phyloP scores from a whole-genome alignment of 2,329 filamentous ascomycete species.

The Zasmidium angulare region DNA sequence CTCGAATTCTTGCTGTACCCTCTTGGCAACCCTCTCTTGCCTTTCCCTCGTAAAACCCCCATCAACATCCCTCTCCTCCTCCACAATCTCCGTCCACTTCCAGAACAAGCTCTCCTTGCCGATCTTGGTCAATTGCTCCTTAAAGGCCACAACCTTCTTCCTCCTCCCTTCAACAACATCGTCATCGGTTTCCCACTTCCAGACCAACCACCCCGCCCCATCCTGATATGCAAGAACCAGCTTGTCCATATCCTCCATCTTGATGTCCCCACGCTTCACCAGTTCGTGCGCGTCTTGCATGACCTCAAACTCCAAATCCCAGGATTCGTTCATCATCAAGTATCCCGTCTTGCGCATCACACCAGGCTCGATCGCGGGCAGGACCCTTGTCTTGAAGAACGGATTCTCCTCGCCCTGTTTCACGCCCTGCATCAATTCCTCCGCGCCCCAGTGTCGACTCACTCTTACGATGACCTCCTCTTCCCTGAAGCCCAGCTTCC shows the following conservation, averaged over 20 bases:
- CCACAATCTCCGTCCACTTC: constrained; percentile 87
- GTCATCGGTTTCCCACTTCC: constrained; percentile 41
- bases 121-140: constrained; percentile 69
- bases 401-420: constrained; percentile 54
- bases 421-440: constrained; percentile 54
- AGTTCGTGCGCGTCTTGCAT: constrained; percentile 75
- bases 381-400: constrained; percentile 62
- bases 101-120: constrained; percentile 90
- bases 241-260: constrained; percentile 67
- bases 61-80: constrained; percentile 77
- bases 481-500: constrained; percentile 71
- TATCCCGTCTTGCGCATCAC: constrained; percentile 82
- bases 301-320: constrained; percentile 80
- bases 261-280: constrained; percentile 60
- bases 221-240: constrained; percentile 69
- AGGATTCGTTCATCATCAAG: constrained; percentile 78
- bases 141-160: constrained; percentile 76
- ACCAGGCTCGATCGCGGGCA: constrained; percentile 67
- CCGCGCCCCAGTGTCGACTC: constrained; percentile 69
- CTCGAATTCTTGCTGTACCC: constrained; percentile 74
- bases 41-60: constrained; percentile 75
- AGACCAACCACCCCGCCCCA: constrained; percentile 65
- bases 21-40: constrained; percentile 69
- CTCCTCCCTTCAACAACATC: constrained; percentile 61
- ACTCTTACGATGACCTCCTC: constrained; percentile 79